Percentiles rank a stretch among this genome's conserved stretches.
phyloP scores from a whole-genome alignment of 2,329 filamentous ascomycete species.

The Sporothrix mexicana region DNA sequence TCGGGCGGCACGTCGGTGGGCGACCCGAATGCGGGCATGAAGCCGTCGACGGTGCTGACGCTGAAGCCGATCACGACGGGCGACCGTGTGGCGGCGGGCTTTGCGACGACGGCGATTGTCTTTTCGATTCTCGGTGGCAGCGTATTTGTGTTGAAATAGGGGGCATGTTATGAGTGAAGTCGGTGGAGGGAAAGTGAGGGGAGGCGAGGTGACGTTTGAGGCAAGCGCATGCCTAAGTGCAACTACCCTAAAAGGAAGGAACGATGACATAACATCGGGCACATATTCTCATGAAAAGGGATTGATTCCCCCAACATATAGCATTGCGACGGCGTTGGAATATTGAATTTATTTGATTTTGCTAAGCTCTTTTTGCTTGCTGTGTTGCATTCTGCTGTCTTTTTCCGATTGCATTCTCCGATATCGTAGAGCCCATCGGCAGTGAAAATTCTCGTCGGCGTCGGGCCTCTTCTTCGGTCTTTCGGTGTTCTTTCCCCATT shows the following conservation, averaged over 20 bases:
- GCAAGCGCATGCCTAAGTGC: not conserved
- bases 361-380: not conserved
- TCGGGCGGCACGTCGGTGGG: slow-evolving; percentile 66
- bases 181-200: not conserved
- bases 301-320: slow-evolving; percentile 9
- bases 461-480: slow-evolving; percentile 7
- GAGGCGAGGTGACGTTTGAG: slow-evolving; percentile 2
- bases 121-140: slow-evolving; percentile 57
- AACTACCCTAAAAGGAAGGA: slow-evolving; percentile 9
- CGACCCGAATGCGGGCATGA: slow-evolving; percentile 54
- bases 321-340: slow-evolving; percentile 28
- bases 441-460: slow-evolving; percentile 14
- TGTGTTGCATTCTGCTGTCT: not conserved
- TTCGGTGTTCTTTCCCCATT: slow-evolving; percentile 18
- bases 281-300: not conserved
- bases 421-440: not conserved
- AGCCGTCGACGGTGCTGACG: slow-evolving; percentile 39
- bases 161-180: not conserved
- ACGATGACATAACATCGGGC: not conserved
- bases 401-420: slow-evolving; percentile 20
- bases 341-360: not conserved
- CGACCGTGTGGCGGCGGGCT: slow-evolving; percentile 62
- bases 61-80: slow-evolving; percentile 52
- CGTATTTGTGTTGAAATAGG: slow-evolving; percentile 54
- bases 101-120: slow-evolving; percentile 58